Evolutionary conservation across 768 basidiomycete genomes (phyloP).

Genomic region (Pleurotus platypus): DNA sequence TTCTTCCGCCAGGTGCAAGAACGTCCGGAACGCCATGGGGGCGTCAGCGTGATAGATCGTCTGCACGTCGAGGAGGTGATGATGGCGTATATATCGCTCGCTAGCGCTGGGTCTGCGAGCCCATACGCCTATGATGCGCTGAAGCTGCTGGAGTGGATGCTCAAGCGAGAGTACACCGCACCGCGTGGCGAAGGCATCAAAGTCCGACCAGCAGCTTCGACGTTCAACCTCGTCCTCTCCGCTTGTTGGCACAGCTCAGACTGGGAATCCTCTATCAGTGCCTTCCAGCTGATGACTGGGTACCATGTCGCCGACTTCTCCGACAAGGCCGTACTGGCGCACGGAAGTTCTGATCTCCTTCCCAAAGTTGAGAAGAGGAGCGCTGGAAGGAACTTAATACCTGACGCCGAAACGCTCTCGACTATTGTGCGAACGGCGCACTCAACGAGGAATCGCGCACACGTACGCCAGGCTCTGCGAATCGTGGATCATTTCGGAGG

Average conservation of each 20-base stretch:
- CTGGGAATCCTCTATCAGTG: slow-evolving; percentile 53
- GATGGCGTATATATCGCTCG: slow-evolving; percentile 44
- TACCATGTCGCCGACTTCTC: slow-evolving; percentile 52
- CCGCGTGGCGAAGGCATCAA: slow-evolving; percentile 33
- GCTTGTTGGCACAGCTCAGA: slow-evolving; percentile 63
- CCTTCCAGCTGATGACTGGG: slow-evolving; percentile 75
- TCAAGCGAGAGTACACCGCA: slow-evolving; percentile 44
- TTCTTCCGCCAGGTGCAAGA: slow-evolving; percentile 61
- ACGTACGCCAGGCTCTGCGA: slow-evolving; percentile 59
- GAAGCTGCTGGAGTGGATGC: slow-evolving; percentile 66
- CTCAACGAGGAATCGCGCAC: slow-evolving; percentile 42
- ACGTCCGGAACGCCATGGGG: slow-evolving; percentile 32
- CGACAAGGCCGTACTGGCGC: slow-evolving; percentile 34
- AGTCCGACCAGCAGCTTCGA: slow-evolving; percentile 42
- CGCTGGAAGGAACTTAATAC: slow-evolving; percentile 39
- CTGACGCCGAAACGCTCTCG: slow-evolving; percentile 53
- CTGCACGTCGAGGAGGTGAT: slow-evolving; percentile 63
- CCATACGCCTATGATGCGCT: slow-evolving; percentile 42
- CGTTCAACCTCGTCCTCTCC: slow-evolving; percentile 60
- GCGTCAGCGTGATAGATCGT: slow-evolving; percentile 40
- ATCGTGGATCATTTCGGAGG: slow-evolving; percentile 48
- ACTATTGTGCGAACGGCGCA: slow-evolving; percentile 57
- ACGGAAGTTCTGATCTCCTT: neutral
- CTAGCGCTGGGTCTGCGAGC: slow-evolving; percentile 27
- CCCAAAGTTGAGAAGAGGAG: slow-evolving; percentile 40